These are phyloP conservation scores for Darksidea phi DNA, from an alignment of 495 filamentous ascomycete genomes.

Conservation along the genomic window DNA sequence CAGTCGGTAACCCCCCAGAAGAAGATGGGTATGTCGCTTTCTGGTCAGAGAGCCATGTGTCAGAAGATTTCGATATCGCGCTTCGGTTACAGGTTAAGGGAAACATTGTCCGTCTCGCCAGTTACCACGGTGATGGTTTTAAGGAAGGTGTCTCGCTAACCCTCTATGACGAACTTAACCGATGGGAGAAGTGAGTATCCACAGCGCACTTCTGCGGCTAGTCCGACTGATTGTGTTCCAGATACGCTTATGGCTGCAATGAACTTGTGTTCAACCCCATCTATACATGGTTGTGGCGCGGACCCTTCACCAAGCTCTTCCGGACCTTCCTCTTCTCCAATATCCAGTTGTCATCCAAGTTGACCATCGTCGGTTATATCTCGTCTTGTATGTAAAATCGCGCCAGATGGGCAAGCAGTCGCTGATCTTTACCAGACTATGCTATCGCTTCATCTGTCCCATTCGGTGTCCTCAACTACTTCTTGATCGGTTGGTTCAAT, in stretches of 20 bases:
- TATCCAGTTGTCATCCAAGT: slow-evolving; percentile 74
- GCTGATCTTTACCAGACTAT: slow-evolving; percentile 50
- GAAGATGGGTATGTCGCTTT: slow-evolving; percentile 44
- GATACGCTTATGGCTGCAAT: slow-evolving; percentile 47
- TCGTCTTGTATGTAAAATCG: slow-evolving; percentile 55
- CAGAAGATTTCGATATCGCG: slow-evolving; percentile 50
- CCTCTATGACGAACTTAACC: slow-evolving; percentile 49
- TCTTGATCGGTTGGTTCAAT: slow-evolving; percentile 61
- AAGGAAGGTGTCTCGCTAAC: slow-evolving; percentile 52
- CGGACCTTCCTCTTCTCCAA: slow-evolving; percentile 68
- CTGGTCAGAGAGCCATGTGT: slow-evolving; percentile 49
- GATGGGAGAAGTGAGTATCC: slow-evolving; percentile 45
- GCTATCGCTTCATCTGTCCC: slow-evolving; percentile 77
- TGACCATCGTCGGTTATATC: slow-evolving; percentile 78
- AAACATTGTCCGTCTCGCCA: slow-evolving; percentile 47
- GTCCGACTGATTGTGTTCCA: background rate
- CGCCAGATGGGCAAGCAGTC: background rate
- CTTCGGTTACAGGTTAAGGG: slow-evolving; percentile 46
- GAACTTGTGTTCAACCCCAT: slow-evolving; percentile 58
- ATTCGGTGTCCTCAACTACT: slow-evolving; percentile 72
- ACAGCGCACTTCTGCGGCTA: background rate
- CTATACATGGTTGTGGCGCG: slow-evolving; percentile 51
- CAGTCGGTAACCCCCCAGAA: slow-evolving; percentile 10
- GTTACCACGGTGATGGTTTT: slow-evolving; percentile 47
- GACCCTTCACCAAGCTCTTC: slow-evolving; percentile 78